Conservation (phyloP, 148 eudicot genomes). For the Spergularia marina region DNA sequence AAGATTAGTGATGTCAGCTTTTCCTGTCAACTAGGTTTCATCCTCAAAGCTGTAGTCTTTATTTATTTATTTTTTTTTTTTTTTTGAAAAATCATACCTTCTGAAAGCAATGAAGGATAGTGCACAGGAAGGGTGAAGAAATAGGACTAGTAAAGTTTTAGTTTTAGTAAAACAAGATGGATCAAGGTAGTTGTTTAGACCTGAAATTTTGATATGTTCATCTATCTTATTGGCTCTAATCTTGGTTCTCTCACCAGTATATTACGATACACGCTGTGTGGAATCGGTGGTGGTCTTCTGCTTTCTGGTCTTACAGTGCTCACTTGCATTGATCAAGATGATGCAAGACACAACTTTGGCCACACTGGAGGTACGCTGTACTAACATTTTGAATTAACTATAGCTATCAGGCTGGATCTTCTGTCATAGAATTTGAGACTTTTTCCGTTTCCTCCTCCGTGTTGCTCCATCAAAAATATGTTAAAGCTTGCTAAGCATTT, state of each 20-base stretch:
- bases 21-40: neutral
- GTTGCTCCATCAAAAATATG: too few species aligned
- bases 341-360: constrained; percentile 53
- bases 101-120: too few species aligned
- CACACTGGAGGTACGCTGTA: constrained; percentile 51
- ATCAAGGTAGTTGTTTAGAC: neutral
- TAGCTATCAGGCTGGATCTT: too few species aligned
- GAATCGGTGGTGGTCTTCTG: constrained; percentile 43
- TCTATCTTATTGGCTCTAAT: neutral
- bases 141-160: neutral
- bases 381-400: too few species aligned
- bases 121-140: too few species aligned
- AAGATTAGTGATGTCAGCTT: neutral
- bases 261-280: constrained; percentile 43
- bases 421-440: too few species aligned
- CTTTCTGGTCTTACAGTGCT: constrained; percentile 52
- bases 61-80: too few species aligned
- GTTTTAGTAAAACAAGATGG: neutral
- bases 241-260: constrained; percentile 20
- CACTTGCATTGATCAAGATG: constrained; percentile 56
- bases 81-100: too few species aligned
- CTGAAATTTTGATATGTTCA: neutral
- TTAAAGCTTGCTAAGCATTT: too few species aligned
- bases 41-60: neutral
- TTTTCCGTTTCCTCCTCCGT: too few species aligned